Base-by-base conservation (phyloP, 352 stramenopile genomes). In the Globisporangium camurandrum region DNA sequence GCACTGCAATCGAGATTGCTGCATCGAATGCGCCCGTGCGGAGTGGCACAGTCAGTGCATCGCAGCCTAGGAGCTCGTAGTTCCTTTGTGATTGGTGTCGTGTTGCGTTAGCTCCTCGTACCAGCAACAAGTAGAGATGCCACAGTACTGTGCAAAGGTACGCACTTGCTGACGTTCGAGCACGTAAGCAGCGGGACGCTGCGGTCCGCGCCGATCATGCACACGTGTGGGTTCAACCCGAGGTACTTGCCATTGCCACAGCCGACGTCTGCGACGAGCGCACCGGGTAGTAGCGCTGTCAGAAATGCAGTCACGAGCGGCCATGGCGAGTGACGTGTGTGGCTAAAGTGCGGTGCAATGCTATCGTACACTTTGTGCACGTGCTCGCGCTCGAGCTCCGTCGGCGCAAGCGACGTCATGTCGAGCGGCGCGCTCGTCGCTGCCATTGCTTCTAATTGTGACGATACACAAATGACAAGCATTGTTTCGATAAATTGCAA, bases 181-280 rank as follows among this genome's bases (percentile, higher is more conserved):
- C 64, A 79, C 14, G 66, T 69, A 40, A 93, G 79, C 57, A 93
- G 59, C 40, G 79, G 79, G 9, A 91, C 74, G 47, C 82, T 93
- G 12, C 77, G 72, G 56, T 93, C 82, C 6, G 64, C 72, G 10
- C 79, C 82, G 41, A 93, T 66, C 54, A 88, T 66, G 46, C 73
- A 86, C 20, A 91, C 20, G 22, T 57, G 57, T 4, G 66, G 62
- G 51, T 88, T 87, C 41, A 85, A 63, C 19, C 54, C 37, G 48
- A 91, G 49, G 61, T 93, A 93, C 62, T 93, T 91, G 61, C 77
- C 82, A 57, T 93, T 93, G 57, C 82, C 82, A 56, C 78, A 90
- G 38, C 82, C 82, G 8, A 93, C 58, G 49, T 91, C 79, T 24
- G 79, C 75, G 33, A 93, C 79, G 2, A 93, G 56, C 30, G 73